Conservation (phyloP, 805 yeast genomes). For the Kurtzmaniella cleridarum region DNA sequence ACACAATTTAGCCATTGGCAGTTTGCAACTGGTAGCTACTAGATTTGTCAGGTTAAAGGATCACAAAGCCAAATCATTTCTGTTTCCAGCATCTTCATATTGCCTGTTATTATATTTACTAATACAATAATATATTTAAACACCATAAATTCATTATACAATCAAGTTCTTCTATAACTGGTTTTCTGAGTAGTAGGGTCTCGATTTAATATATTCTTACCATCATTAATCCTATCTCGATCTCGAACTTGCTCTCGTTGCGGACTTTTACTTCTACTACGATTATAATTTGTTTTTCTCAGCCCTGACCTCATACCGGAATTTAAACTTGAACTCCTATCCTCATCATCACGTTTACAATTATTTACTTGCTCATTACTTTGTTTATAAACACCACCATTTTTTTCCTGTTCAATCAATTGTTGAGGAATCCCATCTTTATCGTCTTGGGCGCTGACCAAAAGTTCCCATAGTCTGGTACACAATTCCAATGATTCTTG, state of each 20-base stretch:
- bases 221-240: conserved; percentile 7
- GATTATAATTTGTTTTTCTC: conserved; percentile 21
- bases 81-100: no score
- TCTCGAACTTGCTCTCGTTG: conserved; percentile 4
- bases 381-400: not conserved
- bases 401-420: conserved; percentile 9
- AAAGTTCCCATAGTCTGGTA: conserved; percentile 38
- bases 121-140: no score
- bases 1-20: no score
- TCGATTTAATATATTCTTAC: not conserved
- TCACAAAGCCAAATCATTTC: no score
- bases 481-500: conserved; percentile 36
- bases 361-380: conserved; percentile 1
- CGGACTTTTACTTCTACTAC: conserved; percentile 11
- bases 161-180: not conserved
- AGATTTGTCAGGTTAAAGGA: no score
- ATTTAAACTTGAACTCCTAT: conserved; percentile 1
- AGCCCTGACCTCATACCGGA: not conserved
- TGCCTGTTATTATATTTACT: not conserved
- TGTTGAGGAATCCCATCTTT: conserved; percentile 41
- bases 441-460: conserved; percentile 40
- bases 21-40: no score
- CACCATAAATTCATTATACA: conserved; percentile 1
- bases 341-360: conserved; percentile 5
- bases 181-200: not conserved